phyloP scores from a whole-genome alignment of 2,329 filamentous ascomycete species.

The Decorospora gaudefroyi region DNA sequence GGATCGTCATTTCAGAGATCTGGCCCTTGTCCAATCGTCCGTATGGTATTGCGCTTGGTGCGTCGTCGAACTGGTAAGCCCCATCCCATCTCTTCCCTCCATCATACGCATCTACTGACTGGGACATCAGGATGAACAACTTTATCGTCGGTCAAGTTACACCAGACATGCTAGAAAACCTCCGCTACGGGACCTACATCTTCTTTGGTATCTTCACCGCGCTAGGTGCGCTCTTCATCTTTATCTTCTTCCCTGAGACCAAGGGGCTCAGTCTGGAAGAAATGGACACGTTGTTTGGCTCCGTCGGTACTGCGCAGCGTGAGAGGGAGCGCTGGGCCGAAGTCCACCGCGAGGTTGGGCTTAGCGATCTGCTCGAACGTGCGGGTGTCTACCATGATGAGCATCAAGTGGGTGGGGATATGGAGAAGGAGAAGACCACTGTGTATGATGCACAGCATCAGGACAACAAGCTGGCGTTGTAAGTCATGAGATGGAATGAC shows the following conservation, averaged over 20 bases:
- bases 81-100: no score
- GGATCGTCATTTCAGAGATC: conserved; percentile 75
- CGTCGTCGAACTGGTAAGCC: conserved; percentile 49
- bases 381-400: conserved; percentile 20
- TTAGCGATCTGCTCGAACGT: conserved; percentile 49
- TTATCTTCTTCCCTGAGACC: conserved; percentile 59
- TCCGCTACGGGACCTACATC: conserved; percentile 73
- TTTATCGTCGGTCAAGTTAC: conserved; percentile 70
- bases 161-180: conserved; percentile 66
- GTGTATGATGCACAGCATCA: conserved; percentile 15
- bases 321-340: conserved; percentile 72
- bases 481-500: no score
- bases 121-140: conserved; percentile 51
- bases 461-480: conserved; percentile 8
- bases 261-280: conserved; percentile 59
- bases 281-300: conserved; percentile 70
- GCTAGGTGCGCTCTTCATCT: conserved; percentile 62
- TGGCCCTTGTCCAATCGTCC: conserved; percentile 70
- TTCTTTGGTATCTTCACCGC: conserved; percentile 70
- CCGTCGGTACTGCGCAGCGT: conserved; percentile 65
- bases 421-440: conserved; percentile 25
- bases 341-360: conserved; percentile 71
- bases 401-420: conserved; percentile 1
- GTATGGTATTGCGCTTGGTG: conserved; percentile 72
- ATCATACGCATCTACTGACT: background rate